Percentiles rank a stretch among this genome's conserved stretches.
Evolutionary conservation across 805 yeast genomes (phyloP).

Genomic region (Metschnikowia lunata): DNA sequence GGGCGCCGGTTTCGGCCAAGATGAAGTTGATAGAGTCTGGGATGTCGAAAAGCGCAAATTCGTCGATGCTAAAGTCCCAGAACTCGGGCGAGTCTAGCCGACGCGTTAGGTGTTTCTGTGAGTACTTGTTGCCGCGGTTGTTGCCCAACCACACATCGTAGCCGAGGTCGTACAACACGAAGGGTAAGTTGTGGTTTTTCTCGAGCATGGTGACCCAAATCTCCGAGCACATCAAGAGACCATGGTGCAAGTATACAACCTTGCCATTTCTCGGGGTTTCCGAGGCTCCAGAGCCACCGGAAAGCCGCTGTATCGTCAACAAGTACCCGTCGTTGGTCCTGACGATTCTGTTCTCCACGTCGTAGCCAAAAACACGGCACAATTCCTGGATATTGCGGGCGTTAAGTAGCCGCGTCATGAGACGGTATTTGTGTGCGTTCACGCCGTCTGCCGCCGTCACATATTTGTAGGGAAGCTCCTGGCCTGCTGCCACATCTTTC

Average conservation of each 20-base stretch:
- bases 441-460: slow-evolving; percentile 18
- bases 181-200: slow-evolving; percentile 53
- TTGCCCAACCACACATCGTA: slow-evolving; percentile 95
- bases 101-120: slow-evolving; percentile 61
- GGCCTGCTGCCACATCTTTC: slow-evolving; percentile 7
- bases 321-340: slow-evolving; percentile 73
- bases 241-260: slow-evolving; percentile 85
- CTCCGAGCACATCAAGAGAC: slow-evolving; percentile 84
- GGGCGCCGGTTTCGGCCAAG: slow-evolving; percentile 41
- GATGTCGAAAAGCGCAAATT: slow-evolving; percentile 85
- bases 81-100: slow-evolving; percentile 42
- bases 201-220: slow-evolving; percentile 54
- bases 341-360: slow-evolving; percentile 71
- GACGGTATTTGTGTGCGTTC: slow-evolving; percentile 21
- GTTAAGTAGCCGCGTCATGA: slow-evolving; percentile 37
- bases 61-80: slow-evolving; percentile 90
- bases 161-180: slow-evolving; percentile 71
- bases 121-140: slow-evolving; percentile 89
- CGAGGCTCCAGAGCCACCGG: slow-evolving; percentile 22
- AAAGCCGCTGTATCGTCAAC: slow-evolving; percentile 67
- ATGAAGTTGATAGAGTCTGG: slow-evolving; percentile 80
- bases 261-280: slow-evolving; percentile 24
- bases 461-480: slow-evolving; percentile 22
- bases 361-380: slow-evolving; percentile 64
- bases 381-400: slow-evolving; percentile 59